Conservation (phyloP, 1,284 basidiomycete species). For the Cutaneotrichosporon sp. region DNA sequence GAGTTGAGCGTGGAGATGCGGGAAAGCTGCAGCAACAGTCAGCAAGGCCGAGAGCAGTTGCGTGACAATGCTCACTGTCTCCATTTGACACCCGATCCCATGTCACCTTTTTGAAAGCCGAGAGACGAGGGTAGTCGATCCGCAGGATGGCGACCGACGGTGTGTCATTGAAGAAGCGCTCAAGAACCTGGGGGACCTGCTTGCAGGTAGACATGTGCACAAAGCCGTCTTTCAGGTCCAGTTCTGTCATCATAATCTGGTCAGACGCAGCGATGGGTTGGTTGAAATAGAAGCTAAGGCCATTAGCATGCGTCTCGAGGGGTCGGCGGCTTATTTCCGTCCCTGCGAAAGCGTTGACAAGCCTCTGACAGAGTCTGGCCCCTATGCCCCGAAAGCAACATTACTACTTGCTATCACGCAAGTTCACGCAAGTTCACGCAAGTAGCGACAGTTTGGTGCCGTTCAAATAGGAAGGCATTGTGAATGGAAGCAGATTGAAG, state of each 20-base stretch:
- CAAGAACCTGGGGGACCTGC: conserved; percentile 57
- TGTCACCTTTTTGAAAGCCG: conserved; percentile 33
- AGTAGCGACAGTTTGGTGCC: too few species aligned
- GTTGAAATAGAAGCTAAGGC: conserved; percentile 16
- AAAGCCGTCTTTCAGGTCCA: conserved; percentile 51
- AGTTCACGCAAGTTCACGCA: too few species aligned
- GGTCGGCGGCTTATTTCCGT: too few species aligned
- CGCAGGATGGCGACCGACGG: conserved; percentile 53
- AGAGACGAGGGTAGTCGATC: conserved; percentile 41
- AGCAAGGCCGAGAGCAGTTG: too few species aligned
- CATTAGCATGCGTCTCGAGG: too few species aligned
- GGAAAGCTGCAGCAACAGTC: conserved; percentile 5
- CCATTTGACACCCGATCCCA: conserved; percentile 33
- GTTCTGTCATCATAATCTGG: conserved; percentile 32
- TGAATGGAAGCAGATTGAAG: too few species aligned
- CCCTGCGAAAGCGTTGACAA: too few species aligned
- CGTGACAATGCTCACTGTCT: conserved; percentile 31
- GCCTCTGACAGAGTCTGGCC: too few species aligned
- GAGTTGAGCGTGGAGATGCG: conserved; percentile 52
- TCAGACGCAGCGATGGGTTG: conserved; percentile 33
- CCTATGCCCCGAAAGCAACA: too few species aligned
- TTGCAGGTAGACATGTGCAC: conserved; percentile 59
- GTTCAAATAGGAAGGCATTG: too few species aligned
- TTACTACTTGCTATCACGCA: too few species aligned
- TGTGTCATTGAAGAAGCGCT: conserved; percentile 54